phyloP scores from a whole-genome alignment of 306 rosid species.

The Senna tora region DNA sequence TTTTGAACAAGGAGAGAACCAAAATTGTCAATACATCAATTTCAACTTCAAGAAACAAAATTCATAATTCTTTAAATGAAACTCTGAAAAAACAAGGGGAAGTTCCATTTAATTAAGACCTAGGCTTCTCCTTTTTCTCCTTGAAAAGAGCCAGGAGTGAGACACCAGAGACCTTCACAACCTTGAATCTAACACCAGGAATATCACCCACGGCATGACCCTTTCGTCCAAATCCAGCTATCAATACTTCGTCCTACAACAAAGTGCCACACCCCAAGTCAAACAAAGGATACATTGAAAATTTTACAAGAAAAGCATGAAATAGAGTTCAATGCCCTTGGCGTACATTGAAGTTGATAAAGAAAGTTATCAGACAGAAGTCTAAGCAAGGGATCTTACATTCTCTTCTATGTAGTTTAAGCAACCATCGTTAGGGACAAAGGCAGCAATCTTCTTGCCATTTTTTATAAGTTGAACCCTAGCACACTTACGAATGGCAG shows the following conservation, averaged over 20 bases:
- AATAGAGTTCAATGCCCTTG: neutral
- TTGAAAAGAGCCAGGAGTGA: conserved; percentile 78
- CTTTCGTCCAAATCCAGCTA: conserved; percentile 79
- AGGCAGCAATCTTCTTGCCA: conserved; percentile 87
- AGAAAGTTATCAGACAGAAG: neutral
- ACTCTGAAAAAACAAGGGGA: conserved; percentile 7
- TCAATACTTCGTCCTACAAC: conserved; percentile 78
- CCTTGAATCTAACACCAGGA: conserved; percentile 83
- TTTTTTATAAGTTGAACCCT: conserved; percentile 80
- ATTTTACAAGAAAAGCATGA: neutral
- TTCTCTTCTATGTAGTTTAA: conserved; percentile 76
- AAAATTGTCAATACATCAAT: conserved; percentile 42
- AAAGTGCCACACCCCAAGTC: conserved; percentile 24
- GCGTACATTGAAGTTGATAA: neutral
- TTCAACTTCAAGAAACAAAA: conserved; percentile 19
- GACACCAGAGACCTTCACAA: conserved; percentile 72
- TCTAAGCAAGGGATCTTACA: conserved; percentile 38
- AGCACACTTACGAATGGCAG: conserved; percentile 85
- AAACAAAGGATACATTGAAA: neutral
- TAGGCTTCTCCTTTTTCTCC: conserved; percentile 80
- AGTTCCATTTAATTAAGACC: conserved; percentile 49
- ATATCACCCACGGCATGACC: conserved; percentile 92
- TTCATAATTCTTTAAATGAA: neutral
- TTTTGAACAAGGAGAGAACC: conserved; percentile 2
- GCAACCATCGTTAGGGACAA: conserved; percentile 85